Percentiles rank a stretch among this genome's conserved stretches.
These are phyloP conservation scores for Leccinum pseudoinsigne DNA, from an alignment of 1,284 basidiomycete genomes.

Conservation along the genomic window DNA sequence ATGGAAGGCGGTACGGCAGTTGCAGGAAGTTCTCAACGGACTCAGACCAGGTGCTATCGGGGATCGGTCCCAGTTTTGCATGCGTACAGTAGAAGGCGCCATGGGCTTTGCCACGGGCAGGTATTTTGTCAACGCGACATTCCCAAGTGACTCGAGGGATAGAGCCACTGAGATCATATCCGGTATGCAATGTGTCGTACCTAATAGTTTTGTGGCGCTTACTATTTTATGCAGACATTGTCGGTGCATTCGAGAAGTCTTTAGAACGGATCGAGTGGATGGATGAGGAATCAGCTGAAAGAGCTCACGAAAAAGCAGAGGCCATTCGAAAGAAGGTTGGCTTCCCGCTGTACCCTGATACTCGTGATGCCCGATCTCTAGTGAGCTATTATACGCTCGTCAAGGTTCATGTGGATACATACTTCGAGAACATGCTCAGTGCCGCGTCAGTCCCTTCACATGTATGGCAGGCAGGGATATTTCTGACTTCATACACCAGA, in stretches of 20 bases:
- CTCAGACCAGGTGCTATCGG: conserved; percentile 86
- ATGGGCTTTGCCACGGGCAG: conserved; percentile 77
- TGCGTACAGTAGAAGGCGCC: conserved; percentile 58
- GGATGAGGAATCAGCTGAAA: conserved; percentile 81
- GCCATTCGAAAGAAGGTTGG: conserved; percentile 85
- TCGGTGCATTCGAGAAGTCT: conserved; percentile 82
- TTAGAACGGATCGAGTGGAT: conserved; percentile 87
- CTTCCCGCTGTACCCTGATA: conserved; percentile 87
- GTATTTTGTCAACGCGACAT: conserved; percentile 88
- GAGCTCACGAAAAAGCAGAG: conserved; percentile 87
- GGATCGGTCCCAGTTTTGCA: conserved; percentile 80
- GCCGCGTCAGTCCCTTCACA: conserved; percentile 47
- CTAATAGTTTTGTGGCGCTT: neutral
- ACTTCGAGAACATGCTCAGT: conserved; percentile 84
- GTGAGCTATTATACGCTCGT: conserved; percentile 75
- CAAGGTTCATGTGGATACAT: conserved; percentile 64
- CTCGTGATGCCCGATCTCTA: conserved; percentile 69
- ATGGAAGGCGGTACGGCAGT: conserved; percentile 69
- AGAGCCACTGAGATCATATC: conserved; percentile 86
- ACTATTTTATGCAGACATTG: conserved; percentile 56
- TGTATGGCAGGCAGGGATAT: neutral
- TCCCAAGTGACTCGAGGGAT: conserved; percentile 77
- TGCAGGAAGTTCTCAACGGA: conserved; percentile 76
- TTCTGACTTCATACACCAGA: conserved; percentile 35
- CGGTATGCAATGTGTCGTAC: conserved; percentile 41